Base-by-base conservation (phyloP, 495 filamentous ascomycete genomes). In the Penicillium pulvis region DNA sequence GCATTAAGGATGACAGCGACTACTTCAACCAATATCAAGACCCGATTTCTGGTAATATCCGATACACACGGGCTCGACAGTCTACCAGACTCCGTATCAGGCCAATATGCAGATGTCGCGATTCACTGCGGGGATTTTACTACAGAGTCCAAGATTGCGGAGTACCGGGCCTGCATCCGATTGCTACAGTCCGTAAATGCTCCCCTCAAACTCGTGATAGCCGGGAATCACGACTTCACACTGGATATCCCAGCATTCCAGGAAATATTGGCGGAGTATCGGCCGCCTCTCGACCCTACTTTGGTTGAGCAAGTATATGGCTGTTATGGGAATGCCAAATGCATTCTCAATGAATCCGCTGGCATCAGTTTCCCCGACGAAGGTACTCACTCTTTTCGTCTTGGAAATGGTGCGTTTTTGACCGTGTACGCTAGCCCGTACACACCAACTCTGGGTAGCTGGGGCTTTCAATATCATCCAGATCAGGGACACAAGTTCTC, bases 41-140 rank as follows among this genome's bases (percentile, higher is more conserved):
- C 79, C 0, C 71, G 73, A 3, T 78, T 88, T 54, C 68, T 85
- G 41, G 69, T 87, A 51, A 57, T 87, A 19, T 83, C 83, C 10
- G 83, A 88, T 59, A 86, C 83, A 0, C 84, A 88, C 58, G 76
- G 72, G 26, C 60, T 70, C 12, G 45, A 72, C 12, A 67, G 70
- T 19, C 43, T 58, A 3, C 23, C 62, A n/a, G 28, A 62, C 12
- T 26, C 71, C 73, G 6, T 54, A 72, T 5, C 44, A 12, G 17
- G 23, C 19, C 79, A 79, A 12, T 57, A 64, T 42, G 79, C 75
- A 47, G 87, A 92, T 61, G 79, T 91, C 8, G 77, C 78, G 0
- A 83, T 93, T 24, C 88, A 90, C 68, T 88, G 83, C 62, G 86
- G 88, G 16, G 87, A 91, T 58, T 65, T 91, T 14, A 90, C 88